A percentile compares a stretch with the other conserved stretches of the same genome.
Conservation (phyloP, 2,329 filamentous ascomycete genomes). For the Colletotrichum karsti region DNA sequence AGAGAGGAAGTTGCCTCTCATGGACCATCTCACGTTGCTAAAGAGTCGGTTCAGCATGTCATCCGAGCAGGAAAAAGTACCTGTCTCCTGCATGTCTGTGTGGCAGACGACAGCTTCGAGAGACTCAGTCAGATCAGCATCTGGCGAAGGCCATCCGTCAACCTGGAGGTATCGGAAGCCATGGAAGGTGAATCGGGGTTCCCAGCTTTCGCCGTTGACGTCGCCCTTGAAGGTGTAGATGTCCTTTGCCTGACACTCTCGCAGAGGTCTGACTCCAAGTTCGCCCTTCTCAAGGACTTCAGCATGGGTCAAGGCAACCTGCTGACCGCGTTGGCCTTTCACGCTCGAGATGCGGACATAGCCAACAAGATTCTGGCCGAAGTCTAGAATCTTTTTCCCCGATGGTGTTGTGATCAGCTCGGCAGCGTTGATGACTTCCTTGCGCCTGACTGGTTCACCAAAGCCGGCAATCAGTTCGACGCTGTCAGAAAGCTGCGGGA, state of each 20-base stretch:
- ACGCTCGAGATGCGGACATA: slow-evolving; percentile 36
- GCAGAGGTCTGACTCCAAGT: slow-evolving; percentile 45
- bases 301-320: slow-evolving; percentile 45
- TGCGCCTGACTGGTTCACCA: slow-evolving; percentile 29
- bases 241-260: slow-evolving; percentile 45
- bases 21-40: slow-evolving; percentile 10
- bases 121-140: slow-evolving; percentile 25
- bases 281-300: slow-evolving; percentile 54
- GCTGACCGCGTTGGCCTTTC: slow-evolving; percentile 31
- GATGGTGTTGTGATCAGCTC: slow-evolving; percentile 39
- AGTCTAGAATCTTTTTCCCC: slow-evolving; percentile 50
- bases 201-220: slow-evolving; percentile 39
- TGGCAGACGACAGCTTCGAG: slow-evolving; percentile 22
- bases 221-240: slow-evolving; percentile 37
- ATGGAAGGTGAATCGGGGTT: slow-evolving; percentile 59
- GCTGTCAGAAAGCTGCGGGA: not conserved
- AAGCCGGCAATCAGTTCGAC: not conserved
- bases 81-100: slow-evolving; percentile 15
- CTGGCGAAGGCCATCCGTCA: slow-evolving; percentile 47
- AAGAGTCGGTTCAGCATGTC: slow-evolving; percentile 15
- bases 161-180: slow-evolving; percentile 59
- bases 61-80: slow-evolving; percentile 15
- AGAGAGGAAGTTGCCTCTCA: slow-evolving; percentile 25
- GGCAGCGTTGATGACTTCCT: slow-evolving; percentile 37
- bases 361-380: slow-evolving; percentile 54